phyloP scores from a whole-genome alignment of 2,329 filamentous ascomycete genomes.

The Sporothrix inflata region DNA sequence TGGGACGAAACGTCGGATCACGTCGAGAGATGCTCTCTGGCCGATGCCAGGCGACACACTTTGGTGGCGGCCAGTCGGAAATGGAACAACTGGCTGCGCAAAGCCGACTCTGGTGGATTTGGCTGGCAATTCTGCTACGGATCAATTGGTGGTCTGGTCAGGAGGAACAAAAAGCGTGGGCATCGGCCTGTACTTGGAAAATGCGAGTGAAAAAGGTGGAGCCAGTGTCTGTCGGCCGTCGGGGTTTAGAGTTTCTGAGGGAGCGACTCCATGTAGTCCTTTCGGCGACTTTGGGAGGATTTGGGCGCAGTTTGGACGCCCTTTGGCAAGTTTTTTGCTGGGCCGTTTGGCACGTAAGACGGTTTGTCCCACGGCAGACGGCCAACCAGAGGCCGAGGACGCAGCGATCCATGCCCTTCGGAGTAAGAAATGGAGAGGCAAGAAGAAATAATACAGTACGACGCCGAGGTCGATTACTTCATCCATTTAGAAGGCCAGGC shows the following conservation, averaged over 20 bases:
- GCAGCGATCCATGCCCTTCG: background rate
- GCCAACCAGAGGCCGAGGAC: background rate
- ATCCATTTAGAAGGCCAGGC: background rate
- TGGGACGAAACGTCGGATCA: background rate
- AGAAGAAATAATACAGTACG: too few species aligned
- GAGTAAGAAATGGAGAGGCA: too few species aligned
- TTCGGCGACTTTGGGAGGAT: too few species aligned
- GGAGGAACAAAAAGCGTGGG: background rate
- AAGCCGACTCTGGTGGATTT: too few species aligned
- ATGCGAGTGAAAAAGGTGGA: background rate
- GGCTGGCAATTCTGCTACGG: too few species aligned
- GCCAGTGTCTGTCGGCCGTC: background rate
- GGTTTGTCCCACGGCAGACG: background rate
- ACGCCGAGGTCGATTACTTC: background rate
- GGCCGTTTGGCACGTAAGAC: background rate
- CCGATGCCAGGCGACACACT: background rate
- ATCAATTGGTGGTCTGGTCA: too few species aligned
- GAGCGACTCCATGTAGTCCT: background rate
- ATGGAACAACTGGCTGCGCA: background rate
- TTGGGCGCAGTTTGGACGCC: too few species aligned
- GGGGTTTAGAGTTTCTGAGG: background rate
- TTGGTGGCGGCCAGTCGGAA: conserved; percentile 12
- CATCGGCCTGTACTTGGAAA: background rate
- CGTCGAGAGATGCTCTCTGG: background rate
- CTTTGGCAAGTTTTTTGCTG: too few species aligned